Evolutionary conservation across 805 yeast genomes (phyloP).

Genomic region (Kuraishia ogatae): DNA sequence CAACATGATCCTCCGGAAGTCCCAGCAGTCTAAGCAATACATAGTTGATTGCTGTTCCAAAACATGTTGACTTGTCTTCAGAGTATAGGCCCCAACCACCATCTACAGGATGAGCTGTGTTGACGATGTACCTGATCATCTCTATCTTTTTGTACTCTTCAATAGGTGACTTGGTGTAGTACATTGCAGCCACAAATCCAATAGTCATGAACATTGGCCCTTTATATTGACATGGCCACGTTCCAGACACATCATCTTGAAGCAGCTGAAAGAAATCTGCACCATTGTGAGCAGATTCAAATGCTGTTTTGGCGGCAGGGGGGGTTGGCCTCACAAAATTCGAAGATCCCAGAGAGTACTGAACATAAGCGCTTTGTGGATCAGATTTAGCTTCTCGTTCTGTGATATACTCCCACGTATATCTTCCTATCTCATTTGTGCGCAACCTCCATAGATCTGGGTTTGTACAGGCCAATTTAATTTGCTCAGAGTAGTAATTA

Average conservation of each 20-base stretch:
- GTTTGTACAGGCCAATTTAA: constrained; percentile 66
- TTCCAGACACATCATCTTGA: constrained; percentile 77
- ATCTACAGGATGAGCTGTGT: constrained; percentile 91
- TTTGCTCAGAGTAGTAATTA: constrained; percentile 50
- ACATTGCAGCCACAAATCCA: constrained; percentile 72
- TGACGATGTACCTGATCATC: constrained; percentile 78
- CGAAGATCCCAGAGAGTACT: constrained; percentile 41
- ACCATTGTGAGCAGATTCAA: constrained; percentile 63
- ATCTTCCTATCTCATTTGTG: constrained; percentile 65
- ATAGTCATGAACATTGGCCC: constrained; percentile 98
- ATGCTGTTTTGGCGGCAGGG: constrained; percentile 21
- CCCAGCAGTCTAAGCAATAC: constrained; percentile 78
- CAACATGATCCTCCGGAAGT: constrained; percentile 62
- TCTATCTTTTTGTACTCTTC: constrained; percentile 61
- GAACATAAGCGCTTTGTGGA: constrained; percentile 46
- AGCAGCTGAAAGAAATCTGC: constrained; percentile 58
- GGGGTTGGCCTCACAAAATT: constrained; percentile 7
- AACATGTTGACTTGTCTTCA: constrained; percentile 87
- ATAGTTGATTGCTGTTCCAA: constrained; percentile 88
- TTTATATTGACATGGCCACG: constrained; percentile 85
- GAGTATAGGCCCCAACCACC: constrained; percentile 99
- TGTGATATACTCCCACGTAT: constrained; percentile 66
- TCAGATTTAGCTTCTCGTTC: constrained; percentile 28
- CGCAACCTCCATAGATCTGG: constrained; percentile 64
- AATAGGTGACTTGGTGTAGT: constrained; percentile 60